Evolutionary conservation across 2,329 filamentous ascomycete species (phyloP), one percentile per base, ranked within the genome.

Genomic region (Exserohilum turcica): DNA sequence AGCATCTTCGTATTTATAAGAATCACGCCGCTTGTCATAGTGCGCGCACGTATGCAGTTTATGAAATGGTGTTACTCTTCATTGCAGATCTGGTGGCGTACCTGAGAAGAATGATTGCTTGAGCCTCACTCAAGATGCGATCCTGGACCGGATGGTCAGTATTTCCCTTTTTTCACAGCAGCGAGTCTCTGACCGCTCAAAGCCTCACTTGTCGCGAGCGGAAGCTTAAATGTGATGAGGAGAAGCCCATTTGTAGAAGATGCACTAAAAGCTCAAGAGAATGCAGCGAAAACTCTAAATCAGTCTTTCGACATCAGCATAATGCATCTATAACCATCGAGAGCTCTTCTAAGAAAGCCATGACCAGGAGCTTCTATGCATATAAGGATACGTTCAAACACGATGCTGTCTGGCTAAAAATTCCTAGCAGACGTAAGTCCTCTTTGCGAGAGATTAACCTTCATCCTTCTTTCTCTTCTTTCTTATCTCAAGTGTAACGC

Each of bases 291-390:
- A 84, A 82, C 64, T 83, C 84, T 57, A 84, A 84, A 45, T 81
- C 88, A 61, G 83, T 86, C 38, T 88, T 87, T 64, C 82, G 85
- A 48, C 86, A 88, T 70, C 85, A 88, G 65, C 85, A 88, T 72
- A 88, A 88, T 79, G 84, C 85, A 27, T 86, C 84, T 18, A 85
- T 87, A 84, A 87, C 87, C 54, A 79, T 81, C 43, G 74, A 74
- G 12, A 76, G 77, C 38, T 73, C 73, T 4, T 70, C 68, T 16
- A 68, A 71, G 19, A 76, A 78, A 36, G 79, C 77, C 31, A 78
- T 76, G 43, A 72, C 87, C 56, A 83, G 82, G 56, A 80, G 82
- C 15, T 87, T 87, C 69, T 87, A 86, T 67, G 83, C 83, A 21
- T 87, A 87, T 70, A 86, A 85, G 66, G 85, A 87, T 71, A 86